A percentile compares a stretch with the other conserved stretches of the same genome.
phyloP scores from a whole-genome alignment of 2,329 filamentous ascomycete species.

The Setomelanomma holmii region DNA sequence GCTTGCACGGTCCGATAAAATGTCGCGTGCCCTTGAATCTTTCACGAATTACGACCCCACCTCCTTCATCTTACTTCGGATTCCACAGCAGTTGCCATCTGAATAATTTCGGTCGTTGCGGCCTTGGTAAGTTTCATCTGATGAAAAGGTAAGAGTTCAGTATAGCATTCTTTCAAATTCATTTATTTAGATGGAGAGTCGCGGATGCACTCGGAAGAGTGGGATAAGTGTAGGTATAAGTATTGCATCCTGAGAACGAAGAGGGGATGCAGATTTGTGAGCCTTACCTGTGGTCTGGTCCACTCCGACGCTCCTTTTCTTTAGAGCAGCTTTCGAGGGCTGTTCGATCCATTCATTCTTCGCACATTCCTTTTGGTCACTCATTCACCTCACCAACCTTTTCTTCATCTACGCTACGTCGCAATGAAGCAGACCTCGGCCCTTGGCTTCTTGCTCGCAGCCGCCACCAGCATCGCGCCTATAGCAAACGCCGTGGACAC shows the following conservation, averaged over 20 bases:
- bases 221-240: neutral
- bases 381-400: neutral
- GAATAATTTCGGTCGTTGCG: neutral
- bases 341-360: neutral
- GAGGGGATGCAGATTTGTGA: neutral
- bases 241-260: neutral
- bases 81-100: no score
- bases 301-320: neutral
- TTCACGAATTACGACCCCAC: no score
- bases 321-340: neutral
- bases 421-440: neutral
- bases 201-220: neutral
- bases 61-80: no score
- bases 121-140: neutral
- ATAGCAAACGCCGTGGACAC: constrained; percentile 39
- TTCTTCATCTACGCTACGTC: neutral
- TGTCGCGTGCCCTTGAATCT: no score
- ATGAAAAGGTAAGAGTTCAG: neutral
- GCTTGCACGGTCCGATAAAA: no score
- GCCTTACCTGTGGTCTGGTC: neutral
- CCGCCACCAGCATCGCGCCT: constrained; percentile 2
- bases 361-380: neutral
- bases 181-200: neutral
- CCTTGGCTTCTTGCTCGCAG: neutral
- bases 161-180: neutral